Evolutionary conservation across 805 yeast species (phyloP).

Genomic region (Torulaspora delbrueckii): DNA sequence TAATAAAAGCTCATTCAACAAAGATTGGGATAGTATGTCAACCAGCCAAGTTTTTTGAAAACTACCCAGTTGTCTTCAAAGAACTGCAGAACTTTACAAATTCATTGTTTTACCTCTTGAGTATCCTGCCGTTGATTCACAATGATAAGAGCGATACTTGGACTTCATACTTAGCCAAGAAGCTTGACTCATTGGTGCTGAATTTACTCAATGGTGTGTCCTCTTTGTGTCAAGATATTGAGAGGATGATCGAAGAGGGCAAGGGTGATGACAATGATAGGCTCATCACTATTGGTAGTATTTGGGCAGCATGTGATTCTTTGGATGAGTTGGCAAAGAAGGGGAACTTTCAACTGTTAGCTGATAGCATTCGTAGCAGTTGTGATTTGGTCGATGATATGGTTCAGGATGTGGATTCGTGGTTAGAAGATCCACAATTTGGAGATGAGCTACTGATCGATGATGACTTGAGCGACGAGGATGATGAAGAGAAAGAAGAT

Average conservation of each 20-base stretch:
- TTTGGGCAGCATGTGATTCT: constrained; percentile 65
- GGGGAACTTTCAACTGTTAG: constrained; percentile 54
- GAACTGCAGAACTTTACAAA: constrained; percentile 30
- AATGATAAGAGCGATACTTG: constrained; percentile 17
- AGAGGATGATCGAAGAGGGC: constrained; percentile 13
- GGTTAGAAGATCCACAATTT: constrained; percentile 60
- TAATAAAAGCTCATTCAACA: constrained; percentile 71
- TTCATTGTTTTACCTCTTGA: constrained; percentile 24
- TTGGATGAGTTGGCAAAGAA: constrained; percentile 39
- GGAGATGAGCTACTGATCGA: constrained; percentile 38
- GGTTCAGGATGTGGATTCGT: constrained; percentile 60
- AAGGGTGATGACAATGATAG: constrained; percentile 36
- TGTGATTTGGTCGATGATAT: constrained; percentile 53
- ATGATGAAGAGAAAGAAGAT: constrained; percentile 30
- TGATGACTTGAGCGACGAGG: constrained; percentile 31
- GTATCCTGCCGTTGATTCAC: constrained; percentile 31
- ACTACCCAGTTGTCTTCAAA: constrained; percentile 23
- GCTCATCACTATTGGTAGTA: constrained; percentile 55
- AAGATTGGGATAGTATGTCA: constrained; percentile 44
- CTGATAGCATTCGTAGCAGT: constrained; percentile 37
- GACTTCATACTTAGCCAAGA: constrained; percentile 21
- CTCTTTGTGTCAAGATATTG: constrained; percentile 21
- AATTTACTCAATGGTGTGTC: constrained; percentile 24
- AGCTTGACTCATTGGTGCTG: constrained; percentile 20
- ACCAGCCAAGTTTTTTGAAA: constrained; percentile 25